Conservation (phyloP, 1,284 basidiomycete genomes). For the Ceratorhiza oryzae-sativae region DNA sequence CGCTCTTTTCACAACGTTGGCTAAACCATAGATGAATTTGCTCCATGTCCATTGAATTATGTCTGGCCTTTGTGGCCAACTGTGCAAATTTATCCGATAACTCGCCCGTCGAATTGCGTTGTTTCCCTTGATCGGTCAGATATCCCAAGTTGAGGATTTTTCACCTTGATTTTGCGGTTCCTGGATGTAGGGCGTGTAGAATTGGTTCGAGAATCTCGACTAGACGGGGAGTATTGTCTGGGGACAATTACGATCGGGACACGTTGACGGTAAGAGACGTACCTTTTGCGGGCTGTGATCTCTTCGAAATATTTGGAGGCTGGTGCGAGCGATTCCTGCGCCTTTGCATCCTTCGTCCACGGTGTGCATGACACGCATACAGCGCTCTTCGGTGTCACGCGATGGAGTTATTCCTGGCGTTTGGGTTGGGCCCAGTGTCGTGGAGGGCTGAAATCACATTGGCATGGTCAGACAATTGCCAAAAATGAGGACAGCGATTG, state of each 20-base stretch:
- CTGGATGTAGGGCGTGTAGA: constrained; percentile 80
- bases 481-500: constrained; percentile 51
- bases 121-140: not conserved
- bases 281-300: not conserved
- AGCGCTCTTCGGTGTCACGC: not conserved
- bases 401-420: not conserved
- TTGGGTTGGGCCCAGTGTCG: not conserved
- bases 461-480: constrained; percentile 38
- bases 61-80: no score
- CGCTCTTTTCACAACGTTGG: no score
- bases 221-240: constrained; percentile 46
- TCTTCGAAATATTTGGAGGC: no score
- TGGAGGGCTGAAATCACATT: not conserved
- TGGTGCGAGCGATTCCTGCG: no score
- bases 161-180: constrained; percentile 62
- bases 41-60: no score
- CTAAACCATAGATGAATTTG: no score
- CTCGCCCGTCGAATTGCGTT: not conserved
- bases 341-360: no score
- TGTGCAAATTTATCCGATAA: no score
- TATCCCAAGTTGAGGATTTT: constrained; percentile 66
- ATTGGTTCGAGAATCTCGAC: constrained; percentile 62
- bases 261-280: constrained; percentile 47
- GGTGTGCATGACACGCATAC: no score
- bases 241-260: constrained; percentile 48